Percentiles rank a stretch among this genome's conserved stretches.
Conservation (phyloP, 2,329 filamentous ascomycete genomes). For the Cadophora sp. region DNA sequence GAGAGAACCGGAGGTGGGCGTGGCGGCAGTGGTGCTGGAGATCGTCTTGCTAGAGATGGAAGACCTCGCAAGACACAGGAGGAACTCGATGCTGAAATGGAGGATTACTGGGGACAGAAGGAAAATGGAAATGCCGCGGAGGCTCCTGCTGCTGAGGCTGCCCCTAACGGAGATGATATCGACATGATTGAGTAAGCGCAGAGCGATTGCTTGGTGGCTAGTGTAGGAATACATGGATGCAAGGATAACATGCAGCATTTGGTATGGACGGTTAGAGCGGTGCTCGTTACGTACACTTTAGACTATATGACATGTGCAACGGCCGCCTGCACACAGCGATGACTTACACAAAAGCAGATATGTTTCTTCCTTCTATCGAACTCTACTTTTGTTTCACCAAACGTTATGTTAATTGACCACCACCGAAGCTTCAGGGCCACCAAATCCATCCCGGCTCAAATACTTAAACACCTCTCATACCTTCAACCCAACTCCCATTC, state of each 20-base stretch:
- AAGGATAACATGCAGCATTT: not conserved
- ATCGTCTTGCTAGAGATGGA: conserved; percentile 53
- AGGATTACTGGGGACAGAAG: conserved; percentile 79
- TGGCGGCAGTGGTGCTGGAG: conserved; percentile 40
- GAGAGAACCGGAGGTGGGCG: conserved; percentile 49
- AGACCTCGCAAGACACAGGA: conserved; percentile 84
- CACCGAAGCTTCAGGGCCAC: not conserved
- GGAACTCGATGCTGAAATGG: conserved; percentile 96
- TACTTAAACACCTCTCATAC: too few species aligned
- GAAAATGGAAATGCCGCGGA: conserved; percentile 46
- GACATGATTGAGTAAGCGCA: conserved; percentile 65
- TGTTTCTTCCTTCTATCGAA: not conserved
- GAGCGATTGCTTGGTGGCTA: not conserved
- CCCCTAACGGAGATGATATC: conserved; percentile 59
- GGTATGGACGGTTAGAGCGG: not conserved
- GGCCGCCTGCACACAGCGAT: not conserved
- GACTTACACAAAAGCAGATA: not conserved
- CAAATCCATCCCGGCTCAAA: too few species aligned
- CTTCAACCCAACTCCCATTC: not conserved
- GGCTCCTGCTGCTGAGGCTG: conserved; percentile 45
- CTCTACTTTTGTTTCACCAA: not conserved
- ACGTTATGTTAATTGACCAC: not conserved
- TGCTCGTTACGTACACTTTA: conserved; percentile 1
- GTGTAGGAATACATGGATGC: conserved; percentile 14
- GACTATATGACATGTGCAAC: not conserved